A percentile compares a stretch with the other conserved stretches of the same genome.
phyloP scores from a whole-genome alignment of 768 basidiomycete species.

The Panaeolus papilionaceus region DNA sequence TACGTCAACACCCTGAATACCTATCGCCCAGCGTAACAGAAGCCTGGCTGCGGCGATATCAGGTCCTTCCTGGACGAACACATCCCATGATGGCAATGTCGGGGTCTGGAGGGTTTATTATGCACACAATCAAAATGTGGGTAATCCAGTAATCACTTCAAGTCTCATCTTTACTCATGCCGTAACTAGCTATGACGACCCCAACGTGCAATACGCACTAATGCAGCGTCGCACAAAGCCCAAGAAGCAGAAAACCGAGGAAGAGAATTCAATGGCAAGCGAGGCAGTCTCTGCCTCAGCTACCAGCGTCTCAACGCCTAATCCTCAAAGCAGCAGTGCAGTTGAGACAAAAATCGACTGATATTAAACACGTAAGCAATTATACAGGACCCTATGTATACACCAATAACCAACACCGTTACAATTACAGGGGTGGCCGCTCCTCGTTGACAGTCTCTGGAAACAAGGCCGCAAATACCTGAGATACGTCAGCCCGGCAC shows the following conservation, averaged over 20 bases:
- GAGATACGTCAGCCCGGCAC: constrained; percentile 4
- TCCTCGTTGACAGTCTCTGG: constrained; percentile 31
- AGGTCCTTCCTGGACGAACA: constrained; percentile 92
- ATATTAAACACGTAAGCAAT: constrained; percentile 1
- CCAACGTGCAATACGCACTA: constrained; percentile 59
- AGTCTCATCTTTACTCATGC: not conserved
- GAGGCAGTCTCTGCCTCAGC: not conserved
- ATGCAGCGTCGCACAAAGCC: constrained; percentile 51
- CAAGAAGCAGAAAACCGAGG: constrained; percentile 38
- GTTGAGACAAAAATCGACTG: not conserved
- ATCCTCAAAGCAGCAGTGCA: not conserved
- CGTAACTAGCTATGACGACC: constrained; percentile 66
- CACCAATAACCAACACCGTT: not conserved
- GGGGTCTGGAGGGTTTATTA: constrained; percentile 87
- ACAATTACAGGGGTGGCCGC: not conserved
- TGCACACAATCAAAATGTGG: constrained; percentile 89
- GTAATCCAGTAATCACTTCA: constrained; percentile 19
- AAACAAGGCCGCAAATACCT: constrained; percentile 40
- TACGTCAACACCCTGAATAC: constrained; percentile 71
- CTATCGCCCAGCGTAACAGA: constrained; percentile 85
- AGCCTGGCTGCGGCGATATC: constrained; percentile 88
- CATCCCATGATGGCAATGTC: constrained; percentile 95
- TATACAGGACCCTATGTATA: not conserved
- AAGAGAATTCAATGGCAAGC: not conserved
- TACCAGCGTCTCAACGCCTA: constrained; percentile 1